Base-by-base conservation (phyloP, 768 basidiomycete genomes). In the Tricholoma bakamatsutake region DNA sequence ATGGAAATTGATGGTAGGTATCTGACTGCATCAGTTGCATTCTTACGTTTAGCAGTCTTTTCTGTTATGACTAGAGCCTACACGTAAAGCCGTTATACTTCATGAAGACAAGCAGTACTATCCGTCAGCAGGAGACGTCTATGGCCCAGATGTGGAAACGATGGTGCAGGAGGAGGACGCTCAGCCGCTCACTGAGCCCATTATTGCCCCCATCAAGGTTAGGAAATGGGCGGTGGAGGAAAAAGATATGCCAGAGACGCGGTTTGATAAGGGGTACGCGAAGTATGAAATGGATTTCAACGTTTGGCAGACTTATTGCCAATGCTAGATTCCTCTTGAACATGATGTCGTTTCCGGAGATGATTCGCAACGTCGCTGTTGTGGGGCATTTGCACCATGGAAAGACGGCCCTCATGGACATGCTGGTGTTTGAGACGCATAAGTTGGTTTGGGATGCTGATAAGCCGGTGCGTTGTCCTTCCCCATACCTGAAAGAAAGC, bases 91-190 rank as follows among this genome's bases (percentile, higher is more conserved):
- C 49, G 88, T 93, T 17, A 70, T 98, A 43, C 77, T 98, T 45
- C 96, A 98, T 64, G 97, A 98, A 68, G 90, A 99, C 73, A 99
- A 99, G 71, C 90, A 93, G 70, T 98, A 99, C 71, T 99, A 99
- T 68, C 91, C 93, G 12, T 88, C 89, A 12, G 96, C 97, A 1
- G 78, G 77, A 54, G 93, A 98, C 15, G 84, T 95, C 1, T 99
- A 99, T 69, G 97, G 97, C 2, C 77, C 83, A 37, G 97, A 86
- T 56, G 97, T 99, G 30, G 96, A 98, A 73, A 90, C 97, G 1
- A 72, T 98, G 61, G 97, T 99, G 2, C 97, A 98, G 67, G 97
- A 99, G 70, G 97, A 99, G 73, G 97, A 99, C 67, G 85, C 91
- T 3, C 97, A 99, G 68, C 93, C 93, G 12, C 80, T 99, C 17